Evolutionary conservation across 1,284 basidiomycete species (phyloP).

Genomic region (Sphaerobolus stellatus): DNA sequence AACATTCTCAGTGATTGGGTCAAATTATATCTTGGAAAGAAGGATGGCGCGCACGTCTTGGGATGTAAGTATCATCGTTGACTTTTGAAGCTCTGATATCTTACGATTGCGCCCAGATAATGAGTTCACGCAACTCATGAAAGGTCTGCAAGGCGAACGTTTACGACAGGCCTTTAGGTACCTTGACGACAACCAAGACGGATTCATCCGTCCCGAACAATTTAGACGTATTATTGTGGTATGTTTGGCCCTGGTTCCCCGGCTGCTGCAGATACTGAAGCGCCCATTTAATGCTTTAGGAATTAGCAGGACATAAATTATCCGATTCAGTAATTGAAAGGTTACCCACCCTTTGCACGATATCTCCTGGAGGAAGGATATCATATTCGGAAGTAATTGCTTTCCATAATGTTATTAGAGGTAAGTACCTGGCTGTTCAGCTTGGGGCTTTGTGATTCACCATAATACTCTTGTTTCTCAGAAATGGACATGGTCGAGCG

Average conservation of each 20-base stretch:
- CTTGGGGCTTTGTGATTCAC: neutral
- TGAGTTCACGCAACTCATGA: conserved; percentile 96
- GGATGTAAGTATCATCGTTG: conserved; percentile 64
- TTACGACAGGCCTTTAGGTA: conserved; percentile 91
- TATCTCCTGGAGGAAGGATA: conserved; percentile 85
- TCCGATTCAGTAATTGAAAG: conserved; percentile 88
- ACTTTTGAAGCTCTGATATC: conserved; percentile 10
- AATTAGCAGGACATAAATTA: conserved; percentile 93
- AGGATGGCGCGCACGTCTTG: conserved; percentile 84
- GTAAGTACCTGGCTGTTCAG: conserved; percentile 39
- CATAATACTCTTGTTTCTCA: conserved; percentile 24
- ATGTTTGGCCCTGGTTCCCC: conserved; percentile 23
- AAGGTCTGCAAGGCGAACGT: conserved; percentile 93
- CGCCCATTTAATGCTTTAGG: conserved; percentile 43
- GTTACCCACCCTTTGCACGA: conserved; percentile 83
- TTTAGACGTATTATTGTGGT: conserved; percentile 93
- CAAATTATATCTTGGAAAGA: conserved; percentile 89
- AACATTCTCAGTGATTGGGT: conserved; percentile 75
- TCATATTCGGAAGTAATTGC: conserved; percentile 94
- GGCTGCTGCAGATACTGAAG: neutral
- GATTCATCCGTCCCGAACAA: conserved; percentile 88
- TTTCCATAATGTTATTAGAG: conserved; percentile 90
- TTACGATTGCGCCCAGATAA: conserved; percentile 55
- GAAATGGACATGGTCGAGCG: conserved; percentile 97
- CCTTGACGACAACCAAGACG: conserved; percentile 85